Evolutionary conservation across 768 basidiomycete species (phyloP), one percentile per base, ranked within the genome.

Genomic region (Leccinellum rugosiceps): DNA sequence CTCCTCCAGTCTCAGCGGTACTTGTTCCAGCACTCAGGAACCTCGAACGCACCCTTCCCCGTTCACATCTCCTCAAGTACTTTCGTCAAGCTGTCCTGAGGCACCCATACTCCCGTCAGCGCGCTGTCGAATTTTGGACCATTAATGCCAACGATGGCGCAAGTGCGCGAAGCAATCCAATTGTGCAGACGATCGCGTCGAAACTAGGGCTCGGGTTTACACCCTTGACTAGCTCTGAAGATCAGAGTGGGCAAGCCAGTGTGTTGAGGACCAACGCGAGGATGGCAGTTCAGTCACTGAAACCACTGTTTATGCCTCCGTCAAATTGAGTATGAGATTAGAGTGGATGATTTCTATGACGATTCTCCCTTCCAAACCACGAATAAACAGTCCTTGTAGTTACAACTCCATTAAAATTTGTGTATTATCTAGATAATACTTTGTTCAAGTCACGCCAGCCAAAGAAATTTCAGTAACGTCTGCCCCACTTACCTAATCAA

Each of bases 1-100:
- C 73, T 58, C 60, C 67, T 55, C 63, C 66, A 61, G 63, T 75
- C 67, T 71, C 75, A 62, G 41, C 50, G 9, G 43, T 49, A 21
- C 66, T 71, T 15, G 54, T 60, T 8, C 56, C 60, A 50, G 62
- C 64, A 45, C 70, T 65, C 6, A 62, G 63, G 68, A 67, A 57
- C 53, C 68, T 72, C 54, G 74, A 72, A 60, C 76, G 65, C 51
- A 76, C 63, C 55, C 65, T 83, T 3, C 73, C 77, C 15, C 77
- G 82, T 0, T 68, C 84, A 9, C 80, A 83, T 57, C 75, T 85
- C 38, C 71, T 85, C 56, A 82, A 82, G 63, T 82, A 84, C 63
- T 74, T 80, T 2, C 79, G 77, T 45, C 84, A 81, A 38, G 81
- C 86, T 2, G 72, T 83, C 26, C 76, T 84, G 78, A 81, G 88